Evolutionary conservation across 2,329 filamentous ascomycete species (phyloP).

Genomic region (Penicillium sp.): DNA sequence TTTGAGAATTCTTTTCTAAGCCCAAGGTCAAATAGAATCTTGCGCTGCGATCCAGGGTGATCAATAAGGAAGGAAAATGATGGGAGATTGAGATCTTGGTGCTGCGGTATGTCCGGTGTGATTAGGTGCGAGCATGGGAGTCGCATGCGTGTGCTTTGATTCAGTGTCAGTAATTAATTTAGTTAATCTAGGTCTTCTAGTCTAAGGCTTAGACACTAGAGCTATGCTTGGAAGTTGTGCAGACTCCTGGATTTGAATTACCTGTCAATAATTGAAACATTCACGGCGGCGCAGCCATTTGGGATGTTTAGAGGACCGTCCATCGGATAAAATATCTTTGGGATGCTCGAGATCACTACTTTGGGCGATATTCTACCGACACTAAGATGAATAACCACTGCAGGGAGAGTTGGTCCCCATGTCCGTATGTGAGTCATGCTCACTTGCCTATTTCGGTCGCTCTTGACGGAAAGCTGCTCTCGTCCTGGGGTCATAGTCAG

Average conservation of each 20-base stretch:
- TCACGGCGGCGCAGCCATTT: background rate
- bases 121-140: constrained; percentile 1
- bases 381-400: background rate
- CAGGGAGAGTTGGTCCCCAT: background rate
- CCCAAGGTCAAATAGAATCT: constrained; percentile 3
- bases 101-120: background rate
- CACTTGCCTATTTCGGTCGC: no score
- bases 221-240: no score
- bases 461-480: no score
- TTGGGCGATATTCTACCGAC: background rate
- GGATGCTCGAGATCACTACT: background rate
- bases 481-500: no score
- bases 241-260: background rate
- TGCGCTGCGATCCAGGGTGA: background rate
- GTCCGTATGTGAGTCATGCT: constrained; percentile 11
- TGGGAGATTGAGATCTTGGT: constrained; percentile 1
- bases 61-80: constrained; percentile 7
- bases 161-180: background rate
- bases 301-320: background rate
- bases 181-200: no score
- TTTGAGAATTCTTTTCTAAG: background rate
- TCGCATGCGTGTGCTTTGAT: constrained; percentile 3
- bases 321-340: background rate
- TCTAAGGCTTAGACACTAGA: no score
- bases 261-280: background rate